A percentile compares a stretch with the other conserved stretches of the same genome.
Evolutionary conservation across 148 eudicot species (phyloP).

Genomic region (Rhododendron mucronatum): DNA sequence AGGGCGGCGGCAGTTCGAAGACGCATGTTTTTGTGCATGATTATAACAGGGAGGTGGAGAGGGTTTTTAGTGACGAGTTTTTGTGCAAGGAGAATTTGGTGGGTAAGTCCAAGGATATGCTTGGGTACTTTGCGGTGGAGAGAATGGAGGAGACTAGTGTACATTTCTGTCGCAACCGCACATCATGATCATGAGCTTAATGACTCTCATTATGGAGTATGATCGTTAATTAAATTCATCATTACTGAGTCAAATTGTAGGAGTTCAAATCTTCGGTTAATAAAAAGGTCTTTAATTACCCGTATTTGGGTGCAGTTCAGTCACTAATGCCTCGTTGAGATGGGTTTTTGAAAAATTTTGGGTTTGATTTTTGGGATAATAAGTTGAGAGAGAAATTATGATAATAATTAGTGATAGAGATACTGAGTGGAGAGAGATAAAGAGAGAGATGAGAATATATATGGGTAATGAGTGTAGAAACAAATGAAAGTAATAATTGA

Average conservation of each 20-base stretch:
- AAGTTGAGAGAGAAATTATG: no score
- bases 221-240: not conserved
- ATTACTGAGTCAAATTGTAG: not conserved
- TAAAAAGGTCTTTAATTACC: not conserved
- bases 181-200: not conserved
- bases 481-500: no score
- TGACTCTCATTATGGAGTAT: not conserved
- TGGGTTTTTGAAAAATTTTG: no score
- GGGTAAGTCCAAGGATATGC: constrained; percentile 36
- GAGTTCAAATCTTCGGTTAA: not conserved
- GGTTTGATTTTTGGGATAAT: no score
- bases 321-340: not conserved
- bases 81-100: constrained; percentile 62
- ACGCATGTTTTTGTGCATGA: constrained; percentile 72
- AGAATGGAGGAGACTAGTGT: constrained; percentile 36
- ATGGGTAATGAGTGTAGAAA: no score
- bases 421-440: no score
- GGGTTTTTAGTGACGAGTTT: constrained; percentile 48
- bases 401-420: no score
- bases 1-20: constrained; percentile 21
- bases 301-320: not conserved
- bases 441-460: no score
- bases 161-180: constrained; percentile 41
- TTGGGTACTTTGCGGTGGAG: constrained; percentile 55
- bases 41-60: constrained; percentile 41